Conservation (phyloP, 345 rosid species). For the Sonneratia alba region DNA sequence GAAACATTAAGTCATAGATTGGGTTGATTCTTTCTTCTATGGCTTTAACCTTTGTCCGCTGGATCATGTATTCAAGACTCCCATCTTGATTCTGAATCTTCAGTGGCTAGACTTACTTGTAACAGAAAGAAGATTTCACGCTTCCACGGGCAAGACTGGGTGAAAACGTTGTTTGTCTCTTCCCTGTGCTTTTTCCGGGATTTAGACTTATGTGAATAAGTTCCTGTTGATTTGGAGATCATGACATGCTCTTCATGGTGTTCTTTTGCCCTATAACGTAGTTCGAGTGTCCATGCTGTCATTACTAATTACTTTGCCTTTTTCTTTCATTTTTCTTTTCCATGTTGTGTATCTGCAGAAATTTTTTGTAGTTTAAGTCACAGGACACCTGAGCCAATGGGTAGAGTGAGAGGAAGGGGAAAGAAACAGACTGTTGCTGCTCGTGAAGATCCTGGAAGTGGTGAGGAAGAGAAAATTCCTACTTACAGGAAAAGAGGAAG, state of each 20-base stretch:
- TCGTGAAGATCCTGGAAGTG: conserved; percentile 43
- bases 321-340: neutral
- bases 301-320: neutral
- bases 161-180: neutral
- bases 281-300: neutral
- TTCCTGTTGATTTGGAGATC: neutral
- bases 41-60: neutral
- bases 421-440: conserved; percentile 40
- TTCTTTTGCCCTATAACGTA: neutral
- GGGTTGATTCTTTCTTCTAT: neutral
- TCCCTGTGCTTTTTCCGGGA: neutral
- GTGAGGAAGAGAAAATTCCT: conserved; percentile 55
- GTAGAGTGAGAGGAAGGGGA: conserved; percentile 67
- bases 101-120: neutral
- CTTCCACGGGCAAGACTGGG: too few relatives aligned
- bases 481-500: conserved; percentile 56
- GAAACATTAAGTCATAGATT: neutral
- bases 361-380: neutral
- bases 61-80: neutral
- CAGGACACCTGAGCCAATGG: conserved; percentile 17
- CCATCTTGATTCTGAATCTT: neutral
- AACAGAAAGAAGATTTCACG: too few relatives aligned
- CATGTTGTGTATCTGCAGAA: neutral
- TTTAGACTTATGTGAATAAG: neutral
- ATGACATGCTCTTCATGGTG: neutral